A percentile compares a stretch with the other conserved stretches of the same genome.
These are phyloP conservation scores for Fusarium globosum DNA, from an alignment of 2,329 filamentous ascomycete species.

Conservation along the genomic window DNA sequence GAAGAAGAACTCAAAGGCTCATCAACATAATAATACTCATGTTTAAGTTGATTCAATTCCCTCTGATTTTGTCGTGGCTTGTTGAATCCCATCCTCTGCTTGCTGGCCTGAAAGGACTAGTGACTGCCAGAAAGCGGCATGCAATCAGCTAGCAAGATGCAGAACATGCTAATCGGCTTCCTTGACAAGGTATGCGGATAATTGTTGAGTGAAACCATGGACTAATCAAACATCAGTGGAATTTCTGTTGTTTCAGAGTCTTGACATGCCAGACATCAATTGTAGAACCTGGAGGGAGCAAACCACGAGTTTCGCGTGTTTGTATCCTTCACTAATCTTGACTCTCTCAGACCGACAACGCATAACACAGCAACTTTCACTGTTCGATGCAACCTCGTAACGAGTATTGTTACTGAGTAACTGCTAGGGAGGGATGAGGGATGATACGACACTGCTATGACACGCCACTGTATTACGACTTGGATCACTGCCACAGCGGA, in stretches of 20 bases:
- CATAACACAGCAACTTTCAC: not conserved
- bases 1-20: constrained; percentile 16
- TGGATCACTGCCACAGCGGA: constrained; percentile 1
- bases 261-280: not conserved
- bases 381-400: not conserved
- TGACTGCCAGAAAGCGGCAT: constrained; percentile 1
- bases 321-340: not conserved
- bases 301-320: not conserved
- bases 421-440: not conserved
- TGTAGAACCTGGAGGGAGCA: not conserved
- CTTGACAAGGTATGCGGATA: not conserved
- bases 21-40: constrained; percentile 12
- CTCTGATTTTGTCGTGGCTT: not conserved
- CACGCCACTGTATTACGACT: constrained; percentile 28
- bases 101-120: not conserved
- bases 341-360: constrained; percentile 1
- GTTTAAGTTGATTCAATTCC: not conserved
- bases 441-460: constrained; percentile 21
- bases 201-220: not conserved
- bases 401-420: not conserved
- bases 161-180: constrained; percentile 4
- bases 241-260: not conserved
- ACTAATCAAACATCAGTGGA: not conserved
- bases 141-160: constrained; percentile 7
- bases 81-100: not conserved